These are phyloP conservation scores for Pseudogymnoascus sp. DNA, from an alignment of 2,329 filamentous ascomycete species.

Conservation along the genomic window DNA sequence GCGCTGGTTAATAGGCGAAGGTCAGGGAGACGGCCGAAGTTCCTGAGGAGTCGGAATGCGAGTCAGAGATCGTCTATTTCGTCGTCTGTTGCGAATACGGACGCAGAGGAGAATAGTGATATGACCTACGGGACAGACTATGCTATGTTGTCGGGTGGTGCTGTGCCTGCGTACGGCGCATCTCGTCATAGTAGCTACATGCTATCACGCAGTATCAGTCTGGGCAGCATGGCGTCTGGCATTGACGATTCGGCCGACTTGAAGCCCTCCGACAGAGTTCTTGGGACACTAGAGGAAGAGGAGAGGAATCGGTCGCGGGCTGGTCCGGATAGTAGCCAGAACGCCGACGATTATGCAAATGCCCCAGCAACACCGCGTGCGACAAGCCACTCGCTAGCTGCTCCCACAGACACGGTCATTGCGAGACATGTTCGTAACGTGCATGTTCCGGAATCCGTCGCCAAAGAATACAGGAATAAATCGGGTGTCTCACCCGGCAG, in stretches of 20 bases:
- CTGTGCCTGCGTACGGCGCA: conserved; percentile 48
- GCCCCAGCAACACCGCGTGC: conserved; percentile 64
- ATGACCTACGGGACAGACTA: conserved; percentile 69
- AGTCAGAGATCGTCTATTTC: conserved; percentile 54
- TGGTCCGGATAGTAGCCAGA: conserved; percentile 34
- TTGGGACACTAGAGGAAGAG: conserved; percentile 54
- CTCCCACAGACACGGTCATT: conserved; percentile 80
- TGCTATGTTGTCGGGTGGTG: conserved; percentile 73
- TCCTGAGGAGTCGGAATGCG: conserved; percentile 43
- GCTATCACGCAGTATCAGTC: conserved; percentile 69
- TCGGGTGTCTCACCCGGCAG: conserved; percentile 54
- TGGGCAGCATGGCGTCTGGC: conserved; percentile 82
- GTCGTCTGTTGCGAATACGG: conserved; percentile 46
- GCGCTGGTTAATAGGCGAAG: conserved; percentile 32
- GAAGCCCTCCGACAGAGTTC: conserved; percentile 35
- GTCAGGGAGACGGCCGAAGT: conserved; percentile 43
- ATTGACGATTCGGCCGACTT: conserved; percentile 37
- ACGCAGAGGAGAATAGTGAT: conserved; percentile 56
- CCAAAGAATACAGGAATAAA: conserved; percentile 75
- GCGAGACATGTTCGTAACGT: conserved; percentile 83
- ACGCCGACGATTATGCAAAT: conserved; percentile 33
- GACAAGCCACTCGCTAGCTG: conserved; percentile 42
- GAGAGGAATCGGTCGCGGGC: conserved; percentile 37
- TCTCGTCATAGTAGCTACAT: conserved; percentile 43
- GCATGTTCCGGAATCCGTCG: conserved; percentile 81